A percentile compares a stretch with the other conserved stretches of the same genome.
Conservation (phyloP, 352 stramenopile species). For the Phytophthora sojae region DNA sequence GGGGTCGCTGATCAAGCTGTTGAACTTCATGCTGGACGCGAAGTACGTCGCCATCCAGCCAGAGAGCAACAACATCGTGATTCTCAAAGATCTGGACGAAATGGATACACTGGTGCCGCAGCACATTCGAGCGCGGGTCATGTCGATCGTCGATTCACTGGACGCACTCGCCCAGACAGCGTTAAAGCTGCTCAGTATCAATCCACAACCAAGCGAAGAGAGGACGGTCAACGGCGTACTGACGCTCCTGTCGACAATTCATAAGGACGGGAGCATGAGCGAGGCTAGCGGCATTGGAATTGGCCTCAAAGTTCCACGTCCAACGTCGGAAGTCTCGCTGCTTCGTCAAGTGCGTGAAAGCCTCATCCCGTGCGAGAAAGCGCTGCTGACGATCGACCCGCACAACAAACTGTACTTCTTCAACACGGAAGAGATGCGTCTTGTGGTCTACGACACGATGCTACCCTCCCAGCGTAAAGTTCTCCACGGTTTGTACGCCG, state of each 20-base stretch:
- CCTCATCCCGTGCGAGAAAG: slow-evolving; percentile 70
- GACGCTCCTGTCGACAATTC: slow-evolving; percentile 43
- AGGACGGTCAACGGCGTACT: slow-evolving; percentile 66
- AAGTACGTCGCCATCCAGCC: slow-evolving; percentile 71
- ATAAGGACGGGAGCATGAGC: slow-evolving; percentile 48
- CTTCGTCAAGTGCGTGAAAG: slow-evolving; percentile 66
- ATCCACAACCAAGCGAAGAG: slow-evolving; percentile 70
- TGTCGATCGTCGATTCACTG: slow-evolving; percentile 69
- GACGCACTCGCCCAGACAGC: slow-evolving; percentile 65
- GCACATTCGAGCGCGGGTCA: slow-evolving; percentile 74
- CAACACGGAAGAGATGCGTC: slow-evolving; percentile 67
- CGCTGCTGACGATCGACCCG: slow-evolving; percentile 49
- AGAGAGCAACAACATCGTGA: slow-evolving; percentile 55
- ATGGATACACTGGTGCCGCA: slow-evolving; percentile 79
- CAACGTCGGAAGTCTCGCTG: slow-evolving; percentile 48
- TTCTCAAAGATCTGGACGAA: slow-evolving; percentile 77
- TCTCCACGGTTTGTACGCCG: slow-evolving; percentile 69
- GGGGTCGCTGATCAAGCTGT: slow-evolving; percentile 67
- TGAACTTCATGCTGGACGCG: slow-evolving; percentile 73
- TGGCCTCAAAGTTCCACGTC: slow-evolving; percentile 47
- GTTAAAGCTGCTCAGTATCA: slow-evolving; percentile 73
- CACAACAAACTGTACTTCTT: slow-evolving; percentile 71
- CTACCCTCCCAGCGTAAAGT: slow-evolving; percentile 70
- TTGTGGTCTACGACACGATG: slow-evolving; percentile 57
- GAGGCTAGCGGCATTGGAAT: slow-evolving; percentile 40